Evolutionary conservation across 495 filamentous ascomycete genomes (phyloP).

Genomic region (Cercophora sp.): DNA sequence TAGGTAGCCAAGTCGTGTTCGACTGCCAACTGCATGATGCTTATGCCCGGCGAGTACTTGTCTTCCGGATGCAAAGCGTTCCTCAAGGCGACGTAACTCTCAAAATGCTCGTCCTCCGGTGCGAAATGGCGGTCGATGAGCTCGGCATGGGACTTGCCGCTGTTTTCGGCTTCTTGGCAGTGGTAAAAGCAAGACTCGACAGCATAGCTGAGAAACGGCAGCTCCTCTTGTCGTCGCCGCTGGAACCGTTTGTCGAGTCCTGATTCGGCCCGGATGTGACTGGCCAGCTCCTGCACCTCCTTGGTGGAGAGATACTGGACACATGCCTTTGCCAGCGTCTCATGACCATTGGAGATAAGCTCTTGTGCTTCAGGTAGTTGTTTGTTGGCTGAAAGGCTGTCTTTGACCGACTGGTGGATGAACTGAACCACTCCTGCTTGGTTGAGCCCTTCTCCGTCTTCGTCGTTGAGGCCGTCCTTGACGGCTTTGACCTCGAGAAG

Average conservation of each 20-base stretch:
- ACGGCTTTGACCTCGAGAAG: slow-evolving; percentile 10
- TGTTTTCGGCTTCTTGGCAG: slow-evolving; percentile 9
- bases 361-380: background rate
- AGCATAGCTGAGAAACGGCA: slow-evolving; percentile 7
- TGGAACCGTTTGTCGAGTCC: background rate
- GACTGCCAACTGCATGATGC: slow-evolving; percentile 4
- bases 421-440: slow-evolving; percentile 4
- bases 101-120: background rate
- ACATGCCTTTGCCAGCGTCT: background rate
- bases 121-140: background rate
- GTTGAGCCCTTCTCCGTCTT: background rate
- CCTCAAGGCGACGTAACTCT: background rate
- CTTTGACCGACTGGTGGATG: slow-evolving; percentile 15
- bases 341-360: background rate
- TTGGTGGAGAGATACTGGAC: slow-evolving; percentile 3
- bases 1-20: slow-evolving; percentile 6
- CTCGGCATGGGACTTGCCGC: background rate
- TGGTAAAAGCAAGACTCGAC: slow-evolving; percentile 9
- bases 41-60: background rate
- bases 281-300: slow-evolving; percentile 2
- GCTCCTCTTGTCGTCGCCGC: background rate
- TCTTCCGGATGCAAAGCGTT: background rate
- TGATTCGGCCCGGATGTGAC: background rate
- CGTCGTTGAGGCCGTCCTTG: background rate
- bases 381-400: slow-evolving; percentile 2